Evolutionary conservation across 2,329 filamentous ascomycete genomes (phyloP).

Genomic region (Lojkania enalia): DNA sequence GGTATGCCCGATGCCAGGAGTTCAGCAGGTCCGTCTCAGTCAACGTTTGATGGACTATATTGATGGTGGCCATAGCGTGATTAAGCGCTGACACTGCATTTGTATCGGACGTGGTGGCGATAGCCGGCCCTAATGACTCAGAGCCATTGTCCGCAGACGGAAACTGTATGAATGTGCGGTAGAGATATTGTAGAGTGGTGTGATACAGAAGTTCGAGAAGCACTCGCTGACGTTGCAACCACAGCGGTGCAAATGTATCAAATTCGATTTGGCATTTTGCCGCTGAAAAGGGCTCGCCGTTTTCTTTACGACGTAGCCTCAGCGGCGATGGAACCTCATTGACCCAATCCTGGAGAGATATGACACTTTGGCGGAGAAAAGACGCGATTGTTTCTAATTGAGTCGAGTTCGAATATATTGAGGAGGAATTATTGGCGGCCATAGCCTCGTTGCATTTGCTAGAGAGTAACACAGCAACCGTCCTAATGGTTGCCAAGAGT

Average conservation of each 20-base stretch:
- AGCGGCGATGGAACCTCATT: conserved; percentile 44
- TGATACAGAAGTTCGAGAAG: conserved; percentile 33
- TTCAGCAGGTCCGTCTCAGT: conserved; percentile 16
- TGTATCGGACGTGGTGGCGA: conserved; percentile 7
- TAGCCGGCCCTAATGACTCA: too few relatives aligned
- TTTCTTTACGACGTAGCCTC: conserved; percentile 12
- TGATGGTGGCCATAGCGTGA: conserved; percentile 25
- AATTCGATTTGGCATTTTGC: conserved; percentile 16
- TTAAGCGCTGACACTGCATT: conserved; percentile 20
- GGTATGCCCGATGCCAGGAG: conserved; percentile 47
- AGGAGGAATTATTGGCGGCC: too few relatives aligned
- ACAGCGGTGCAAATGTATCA: conserved; percentile 4
- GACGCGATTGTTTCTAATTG: conserved; percentile 39
- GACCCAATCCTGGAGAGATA: conserved; percentile 37
- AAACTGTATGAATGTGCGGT: conserved; percentile 31
- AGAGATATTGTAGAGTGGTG: conserved; percentile 22
- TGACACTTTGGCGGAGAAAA: conserved; percentile 29
- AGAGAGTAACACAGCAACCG: conserved; percentile 44
- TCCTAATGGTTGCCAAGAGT: conserved; percentile 39
- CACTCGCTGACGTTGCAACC: conserved; percentile 16
- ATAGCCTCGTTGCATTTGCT: conserved; percentile 29
- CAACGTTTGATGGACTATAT: conserved; percentile 23
- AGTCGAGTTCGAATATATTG: conserved; percentile 35
- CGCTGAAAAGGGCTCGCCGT: conserved; percentile 20
- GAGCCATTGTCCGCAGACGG: neutral